These are phyloP conservation scores for Warburgia ugandensis DNA, from an alignment of 164 flowering plant genomes.

Conservation along the genomic window DNA sequence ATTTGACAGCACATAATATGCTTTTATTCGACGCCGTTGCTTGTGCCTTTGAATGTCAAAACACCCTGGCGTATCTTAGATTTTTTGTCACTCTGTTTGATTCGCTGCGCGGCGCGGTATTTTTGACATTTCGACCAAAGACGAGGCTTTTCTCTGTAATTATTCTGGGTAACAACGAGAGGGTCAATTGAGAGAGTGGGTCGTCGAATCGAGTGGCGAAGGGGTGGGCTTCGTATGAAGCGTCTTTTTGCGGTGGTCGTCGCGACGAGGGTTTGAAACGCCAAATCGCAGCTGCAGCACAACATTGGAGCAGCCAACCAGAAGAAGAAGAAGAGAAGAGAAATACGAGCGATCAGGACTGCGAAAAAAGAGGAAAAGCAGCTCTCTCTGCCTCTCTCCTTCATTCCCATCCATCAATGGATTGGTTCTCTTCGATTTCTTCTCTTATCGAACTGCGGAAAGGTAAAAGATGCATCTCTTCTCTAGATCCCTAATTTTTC, in stretches of 20 bases:
- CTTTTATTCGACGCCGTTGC: too few relatives aligned
- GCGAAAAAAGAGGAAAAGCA: slow-evolving; percentile 1
- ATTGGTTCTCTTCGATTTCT: slow-evolving; percentile 15
- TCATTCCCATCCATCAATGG: slow-evolving; percentile 9
- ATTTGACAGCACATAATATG: too few relatives aligned
- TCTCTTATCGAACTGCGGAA: slow-evolving; percentile 19
- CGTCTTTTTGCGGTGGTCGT: slow-evolving; percentile 18
- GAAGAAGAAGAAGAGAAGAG: not conserved
- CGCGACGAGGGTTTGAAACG: slow-evolving; percentile 12
- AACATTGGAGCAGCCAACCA: not conserved
- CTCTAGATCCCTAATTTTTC: slow-evolving; percentile 5
- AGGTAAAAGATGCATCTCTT: slow-evolving; percentile 9
- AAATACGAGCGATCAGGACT: not conserved
- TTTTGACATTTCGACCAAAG: too few relatives aligned
- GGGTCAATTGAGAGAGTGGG: slow-evolving; percentile 1
- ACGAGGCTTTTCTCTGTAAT: too few relatives aligned
- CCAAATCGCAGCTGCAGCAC: not conserved
- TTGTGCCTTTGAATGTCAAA: too few relatives aligned
- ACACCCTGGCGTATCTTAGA: too few relatives aligned
- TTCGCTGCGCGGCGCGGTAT: too few relatives aligned
- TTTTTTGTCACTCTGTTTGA: too few relatives aligned
- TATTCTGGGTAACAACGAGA: too few relatives aligned
- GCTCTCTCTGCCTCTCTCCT: not conserved
- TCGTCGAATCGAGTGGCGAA: slow-evolving; percentile 23
- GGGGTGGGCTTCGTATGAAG: slow-evolving; percentile 15